A percentile compares a stretch with the other conserved stretches of the same genome.
Evolutionary conservation across 208 protist genomes (phyloP).

Genomic region (Endotrypanum monterogeii): DNA sequence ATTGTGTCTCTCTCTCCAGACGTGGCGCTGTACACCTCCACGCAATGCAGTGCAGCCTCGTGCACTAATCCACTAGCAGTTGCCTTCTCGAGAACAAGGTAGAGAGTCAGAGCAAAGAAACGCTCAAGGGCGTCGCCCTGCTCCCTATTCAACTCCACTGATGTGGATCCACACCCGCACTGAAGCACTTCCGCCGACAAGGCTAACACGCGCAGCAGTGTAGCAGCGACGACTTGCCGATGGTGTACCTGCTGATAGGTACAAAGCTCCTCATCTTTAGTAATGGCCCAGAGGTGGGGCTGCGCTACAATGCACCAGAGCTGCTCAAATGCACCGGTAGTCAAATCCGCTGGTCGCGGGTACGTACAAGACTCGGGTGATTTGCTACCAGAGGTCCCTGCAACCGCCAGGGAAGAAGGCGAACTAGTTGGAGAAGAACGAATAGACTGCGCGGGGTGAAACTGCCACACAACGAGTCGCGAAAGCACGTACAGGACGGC

Average conservation of each 20-base stretch:
- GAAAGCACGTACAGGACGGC: slow-evolving; percentile 75
- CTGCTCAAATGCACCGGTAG: slow-evolving; percentile 75
- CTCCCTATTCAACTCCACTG: slow-evolving; percentile 2
- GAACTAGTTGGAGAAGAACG: not conserved
- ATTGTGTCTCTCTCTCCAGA: slow-evolving; percentile 37
- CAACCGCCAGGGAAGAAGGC: not conserved
- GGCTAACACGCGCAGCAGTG: slow-evolving; percentile 66
- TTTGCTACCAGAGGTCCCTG: not conserved
- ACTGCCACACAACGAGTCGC: slow-evolving; percentile 81
- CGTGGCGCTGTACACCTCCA: slow-evolving; percentile 48
- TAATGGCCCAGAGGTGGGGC: slow-evolving; percentile 85
- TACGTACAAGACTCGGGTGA: slow-evolving; percentile 10
- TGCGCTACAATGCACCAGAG: slow-evolving; percentile 78
- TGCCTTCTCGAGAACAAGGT: slow-evolving; percentile 89
- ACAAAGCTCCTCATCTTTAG: slow-evolving; percentile 72
- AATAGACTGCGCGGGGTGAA: slow-evolving; percentile 36
- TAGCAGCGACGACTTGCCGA: slow-evolving; percentile 73
- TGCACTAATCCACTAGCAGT: slow-evolving; percentile 53
- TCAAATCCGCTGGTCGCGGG: slow-evolving; percentile 48
- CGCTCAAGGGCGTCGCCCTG: slow-evolving; percentile 37
- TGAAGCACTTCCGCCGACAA: slow-evolving; percentile 41
- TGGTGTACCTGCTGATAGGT: slow-evolving; percentile 80
- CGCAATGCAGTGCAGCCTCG: slow-evolving; percentile 55
- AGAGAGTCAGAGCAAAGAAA: slow-evolving; percentile 67
- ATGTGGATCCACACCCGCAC: not conserved